Evolutionary conservation across 108 stramenopile genomes (phyloP), one percentile per base, ranked within the genome.

Genomic region (Skeletonema marinoi): DNA sequence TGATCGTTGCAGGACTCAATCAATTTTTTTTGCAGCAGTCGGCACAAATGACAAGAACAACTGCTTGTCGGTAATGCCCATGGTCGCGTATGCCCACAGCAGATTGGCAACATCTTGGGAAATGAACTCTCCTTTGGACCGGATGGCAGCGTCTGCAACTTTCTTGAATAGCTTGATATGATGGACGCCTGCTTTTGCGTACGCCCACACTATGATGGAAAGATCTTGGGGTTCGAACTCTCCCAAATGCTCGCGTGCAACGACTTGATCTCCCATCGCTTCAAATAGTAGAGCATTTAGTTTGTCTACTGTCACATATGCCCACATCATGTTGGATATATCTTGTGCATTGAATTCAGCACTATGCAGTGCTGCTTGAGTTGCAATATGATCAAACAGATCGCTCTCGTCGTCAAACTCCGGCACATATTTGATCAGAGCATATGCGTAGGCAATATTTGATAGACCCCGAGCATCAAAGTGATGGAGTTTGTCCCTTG

Each of bases 41-140:
- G 63, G 50, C 41, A 46, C 71, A 54, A 82, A 60, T 63, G 75
- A 72, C 25, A 36, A 67, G 68, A 82, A 82, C 12, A 82, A 48
- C 16, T 51, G 32, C 25, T 41, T 42, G 58, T 82, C 66, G 8
- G 62, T 32, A n/a, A 60, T 44, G 14, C 78, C 82, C 2, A 56
- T 59, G 0, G 77, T 51, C 46, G 81, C 60, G 35, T 71, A 81
- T 9, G 80, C 58, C 85, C 85, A 86, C 50, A 86, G 66, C 19
- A 82, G 36, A 58, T 79, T 86, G 12, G 81, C 71, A 54, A 86
- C 42, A 5, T 77, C 69, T 42, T 86, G 85, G 3, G 77, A 41
- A 11, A 50, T 66, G 58, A 85, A 85, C 5, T 72, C 81, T 7
- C 33, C 38, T 6, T 51, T 32, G 6, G 56, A 62, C 36, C 56